Percentiles rank a stretch among this genome's conserved stretches.
Conservation (phyloP, 345 rosid genomes). For the Sapria himalayana region DNA sequence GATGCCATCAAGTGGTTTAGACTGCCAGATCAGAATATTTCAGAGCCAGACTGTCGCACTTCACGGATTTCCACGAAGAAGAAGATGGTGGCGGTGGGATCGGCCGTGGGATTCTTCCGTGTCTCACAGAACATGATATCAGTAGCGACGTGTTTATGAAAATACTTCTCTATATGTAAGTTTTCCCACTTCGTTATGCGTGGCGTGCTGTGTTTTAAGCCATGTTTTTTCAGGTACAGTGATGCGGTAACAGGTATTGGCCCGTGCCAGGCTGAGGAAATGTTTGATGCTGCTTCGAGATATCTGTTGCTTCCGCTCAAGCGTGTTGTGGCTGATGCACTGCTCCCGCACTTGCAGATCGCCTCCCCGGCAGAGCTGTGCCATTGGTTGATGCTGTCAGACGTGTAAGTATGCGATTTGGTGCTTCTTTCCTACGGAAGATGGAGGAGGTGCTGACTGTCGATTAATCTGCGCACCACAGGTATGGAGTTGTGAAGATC, state of each 20-base stretch:
- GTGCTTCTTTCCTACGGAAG: no score
- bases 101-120: conserved; percentile 27
- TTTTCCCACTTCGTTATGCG: conserved; percentile 3
- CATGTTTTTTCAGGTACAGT: conserved; percentile 51
- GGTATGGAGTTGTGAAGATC: conserved; percentile 85
- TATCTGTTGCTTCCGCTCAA: conserved; percentile 81
- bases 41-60: conserved; percentile 55
- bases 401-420: conserved; percentile 81
- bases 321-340: conserved; percentile 86
- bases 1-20: conserved; percentile 81
- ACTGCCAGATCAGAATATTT: conserved; percentile 95
- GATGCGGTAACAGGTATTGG: conserved; percentile 69
- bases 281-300: conserved; percentile 94
- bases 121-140: conserved; percentile 73
- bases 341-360: conserved; percentile 60
- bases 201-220: conserved; percentile 1
- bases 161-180: conserved; percentile 91
- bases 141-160: conserved; percentile 65
- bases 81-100: conserved; percentile 25
- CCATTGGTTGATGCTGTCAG: conserved; percentile 73
- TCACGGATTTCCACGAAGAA: conserved; percentile 54
- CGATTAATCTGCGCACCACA: no score
- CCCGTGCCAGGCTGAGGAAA: conserved; percentile 83
- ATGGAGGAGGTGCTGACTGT: no score
- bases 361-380: conserved; percentile 76